phyloP scores from a whole-genome alignment of 345 rosid species.

The Raphanus raphanistrum region DNA sequence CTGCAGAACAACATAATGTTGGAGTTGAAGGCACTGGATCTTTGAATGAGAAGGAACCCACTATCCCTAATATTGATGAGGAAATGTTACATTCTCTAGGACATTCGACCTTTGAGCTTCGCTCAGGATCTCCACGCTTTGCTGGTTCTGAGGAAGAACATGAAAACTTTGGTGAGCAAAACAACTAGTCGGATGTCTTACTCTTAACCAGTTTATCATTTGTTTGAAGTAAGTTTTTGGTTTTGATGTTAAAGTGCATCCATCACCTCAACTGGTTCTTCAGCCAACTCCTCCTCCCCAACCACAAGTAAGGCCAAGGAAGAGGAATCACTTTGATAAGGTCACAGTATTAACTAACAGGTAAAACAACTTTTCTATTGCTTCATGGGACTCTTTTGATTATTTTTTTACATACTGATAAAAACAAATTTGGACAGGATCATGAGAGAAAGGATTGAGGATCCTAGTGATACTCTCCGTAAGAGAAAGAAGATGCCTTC shows the following conservation, averaged over 20 bases:
- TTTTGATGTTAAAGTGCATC: slow-evolving; percentile 41
- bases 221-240: no score
- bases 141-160: slow-evolving; percentile 44
- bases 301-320: slow-evolving; percentile 42
- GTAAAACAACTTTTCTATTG: slow-evolving; percentile 38
- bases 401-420: slow-evolving; percentile 22
- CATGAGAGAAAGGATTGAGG: slow-evolving; percentile 58
- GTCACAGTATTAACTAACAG: slow-evolving; percentile 58
- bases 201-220: neutral
- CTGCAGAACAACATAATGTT: slow-evolving; percentile 13
- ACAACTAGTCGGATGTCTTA: neutral
- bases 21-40: slow-evolving; percentile 30
- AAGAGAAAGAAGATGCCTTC: slow-evolving; percentile 50
- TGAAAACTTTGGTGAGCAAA: slow-evolving; percentile 52
- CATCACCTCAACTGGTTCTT: slow-evolving; percentile 57
- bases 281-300: slow-evolving; percentile 51
- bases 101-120: slow-evolving; percentile 48
- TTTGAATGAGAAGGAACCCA: slow-evolving; percentile 45
- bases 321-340: slow-evolving; percentile 59
- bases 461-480: slow-evolving; percentile 54
- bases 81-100: slow-evolving; percentile 44
- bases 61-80: slow-evolving; percentile 48
- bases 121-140: slow-evolving; percentile 47
- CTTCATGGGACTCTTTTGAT: neutral
- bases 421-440: slow-evolving; percentile 39